These are phyloP conservation scores for Plicaturopsis crispa DNA, from an alignment of 768 basidiomycete genomes.

Conservation along the genomic window DNA sequence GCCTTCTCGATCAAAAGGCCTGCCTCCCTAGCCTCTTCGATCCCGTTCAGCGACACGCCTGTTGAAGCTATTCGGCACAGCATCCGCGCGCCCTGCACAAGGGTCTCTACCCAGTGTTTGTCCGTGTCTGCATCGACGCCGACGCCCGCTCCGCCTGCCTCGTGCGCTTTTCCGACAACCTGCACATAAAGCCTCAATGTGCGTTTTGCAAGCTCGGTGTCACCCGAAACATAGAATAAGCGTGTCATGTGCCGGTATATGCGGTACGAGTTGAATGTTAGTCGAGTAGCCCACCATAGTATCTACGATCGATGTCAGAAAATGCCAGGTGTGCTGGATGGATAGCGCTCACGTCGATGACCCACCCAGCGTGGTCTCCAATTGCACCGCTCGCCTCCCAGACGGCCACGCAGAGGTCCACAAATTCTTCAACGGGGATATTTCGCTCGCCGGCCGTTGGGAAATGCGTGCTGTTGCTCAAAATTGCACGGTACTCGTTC, in stretches of 20 bases:
- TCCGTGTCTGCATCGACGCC: slow-evolving; percentile 57
- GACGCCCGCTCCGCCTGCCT: slow-evolving; percentile 40
- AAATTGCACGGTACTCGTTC: slow-evolving; percentile 60
- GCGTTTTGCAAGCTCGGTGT: slow-evolving; percentile 57
- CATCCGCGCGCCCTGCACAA: slow-evolving; percentile 74
- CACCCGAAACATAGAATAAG: slow-evolving; percentile 55
- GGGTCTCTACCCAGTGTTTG: slow-evolving; percentile 64
- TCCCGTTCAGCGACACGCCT: slow-evolving; percentile 28
- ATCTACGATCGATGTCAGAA: slow-evolving; percentile 35
- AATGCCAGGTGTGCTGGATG: neutral
- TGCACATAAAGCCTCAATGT: slow-evolving; percentile 78
- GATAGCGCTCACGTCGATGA: slow-evolving; percentile 60
- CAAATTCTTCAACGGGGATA: slow-evolving; percentile 72
- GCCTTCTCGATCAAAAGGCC: slow-evolving; percentile 54
- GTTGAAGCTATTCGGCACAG: slow-evolving; percentile 47
- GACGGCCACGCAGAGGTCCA: slow-evolving; percentile 68
- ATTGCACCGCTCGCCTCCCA: slow-evolving; percentile 72
- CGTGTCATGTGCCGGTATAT: slow-evolving; percentile 82
- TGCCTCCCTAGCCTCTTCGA: slow-evolving; percentile 59
- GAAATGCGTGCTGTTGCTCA: slow-evolving; percentile 66
- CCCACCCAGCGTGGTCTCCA: slow-evolving; percentile 64
- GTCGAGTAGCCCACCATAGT: slow-evolving; percentile 89
- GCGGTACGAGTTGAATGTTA: slow-evolving; percentile 89
- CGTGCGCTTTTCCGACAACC: slow-evolving; percentile 75
- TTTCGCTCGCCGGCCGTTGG: slow-evolving; percentile 80